Evolutionary conservation across 78 protist species (phyloP).

Genomic region (Speleostelium caveatum): DNA sequence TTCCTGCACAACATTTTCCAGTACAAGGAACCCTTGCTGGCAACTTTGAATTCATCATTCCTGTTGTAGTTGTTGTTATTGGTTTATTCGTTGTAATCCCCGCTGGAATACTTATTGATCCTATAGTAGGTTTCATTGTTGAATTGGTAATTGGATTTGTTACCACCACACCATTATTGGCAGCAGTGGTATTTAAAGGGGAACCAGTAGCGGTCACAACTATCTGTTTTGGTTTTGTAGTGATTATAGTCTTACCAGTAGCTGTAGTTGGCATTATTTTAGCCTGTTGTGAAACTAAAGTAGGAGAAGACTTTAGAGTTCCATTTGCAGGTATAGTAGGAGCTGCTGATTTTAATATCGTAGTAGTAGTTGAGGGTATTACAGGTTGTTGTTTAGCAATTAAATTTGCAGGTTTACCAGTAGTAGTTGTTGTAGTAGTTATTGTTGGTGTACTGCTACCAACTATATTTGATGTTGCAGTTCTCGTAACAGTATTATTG

Average conservation of each 20-base stretch:
- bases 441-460: too few relatives aligned
- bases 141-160: constrained; percentile 1
- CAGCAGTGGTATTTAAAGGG: background rate
- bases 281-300: background rate
- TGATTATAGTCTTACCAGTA: background rate
- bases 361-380: background rate
- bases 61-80: constrained; percentile 3
- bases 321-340: background rate
- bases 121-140: background rate
- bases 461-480: too few relatives aligned
- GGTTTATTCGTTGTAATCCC: constrained; percentile 20
- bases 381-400: background rate
- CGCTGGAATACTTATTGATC: too few relatives aligned
- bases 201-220: background rate
- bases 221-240: background rate
- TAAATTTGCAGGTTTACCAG: background rate
- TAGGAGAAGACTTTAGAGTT: background rate
- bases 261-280: background rate
- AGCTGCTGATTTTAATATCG: background rate
- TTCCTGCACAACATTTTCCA: constrained; percentile 26
- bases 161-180: background rate
- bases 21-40: constrained; percentile 6
- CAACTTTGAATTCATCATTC: constrained; percentile 4
- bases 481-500: too few relatives aligned
- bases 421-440: too few relatives aligned